phyloP scores from a whole-genome alignment of 1,139 yeast species.

The Entelexis sorbosivorans region DNA sequence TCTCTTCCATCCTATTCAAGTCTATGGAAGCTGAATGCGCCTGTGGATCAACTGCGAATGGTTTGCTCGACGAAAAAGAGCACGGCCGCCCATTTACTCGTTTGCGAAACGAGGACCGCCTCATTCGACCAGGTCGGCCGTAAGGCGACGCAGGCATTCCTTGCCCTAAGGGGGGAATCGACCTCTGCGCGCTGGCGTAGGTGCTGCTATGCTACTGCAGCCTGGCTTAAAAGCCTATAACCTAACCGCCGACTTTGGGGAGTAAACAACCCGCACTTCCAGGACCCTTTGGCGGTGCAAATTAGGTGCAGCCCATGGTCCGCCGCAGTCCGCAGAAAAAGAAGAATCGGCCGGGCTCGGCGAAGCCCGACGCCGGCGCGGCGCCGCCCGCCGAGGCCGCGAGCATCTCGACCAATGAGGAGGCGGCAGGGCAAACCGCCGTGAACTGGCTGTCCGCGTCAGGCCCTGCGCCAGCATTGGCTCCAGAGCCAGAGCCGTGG shows the following conservation, averaged over 20 bases:
- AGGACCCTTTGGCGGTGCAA: not conserved
- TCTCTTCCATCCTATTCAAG: too few species aligned
- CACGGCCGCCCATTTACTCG: too few species aligned
- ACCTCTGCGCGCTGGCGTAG: not conserved
- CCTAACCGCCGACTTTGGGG: not conserved
- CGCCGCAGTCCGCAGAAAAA: slow-evolving; percentile 8
- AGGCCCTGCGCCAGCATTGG: not conserved
- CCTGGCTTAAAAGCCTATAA: too few species aligned
- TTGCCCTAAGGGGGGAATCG: not conserved
- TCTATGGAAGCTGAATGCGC: too few species aligned
- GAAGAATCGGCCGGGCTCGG: not conserved
- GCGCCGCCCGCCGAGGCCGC: not conserved
- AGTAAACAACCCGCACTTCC: slow-evolving; percentile 1
- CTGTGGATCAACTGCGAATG: too few species aligned
- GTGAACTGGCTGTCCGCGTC: slow-evolving; percentile 4
- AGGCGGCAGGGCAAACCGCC: not conserved
- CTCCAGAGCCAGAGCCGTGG: slow-evolving; percentile 2
- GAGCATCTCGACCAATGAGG: not conserved
- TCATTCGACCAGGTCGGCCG: too few species aligned
- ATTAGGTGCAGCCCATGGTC: not conserved
- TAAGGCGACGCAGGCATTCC: too few species aligned
- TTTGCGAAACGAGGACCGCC: too few species aligned
- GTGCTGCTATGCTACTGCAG: not conserved
- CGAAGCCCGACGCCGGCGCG: not conserved
- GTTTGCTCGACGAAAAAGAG: too few species aligned